Evolutionary conservation across 2,329 filamentous ascomycete species (phyloP).

Genomic region (Cercospora zeae-maydis): DNA sequence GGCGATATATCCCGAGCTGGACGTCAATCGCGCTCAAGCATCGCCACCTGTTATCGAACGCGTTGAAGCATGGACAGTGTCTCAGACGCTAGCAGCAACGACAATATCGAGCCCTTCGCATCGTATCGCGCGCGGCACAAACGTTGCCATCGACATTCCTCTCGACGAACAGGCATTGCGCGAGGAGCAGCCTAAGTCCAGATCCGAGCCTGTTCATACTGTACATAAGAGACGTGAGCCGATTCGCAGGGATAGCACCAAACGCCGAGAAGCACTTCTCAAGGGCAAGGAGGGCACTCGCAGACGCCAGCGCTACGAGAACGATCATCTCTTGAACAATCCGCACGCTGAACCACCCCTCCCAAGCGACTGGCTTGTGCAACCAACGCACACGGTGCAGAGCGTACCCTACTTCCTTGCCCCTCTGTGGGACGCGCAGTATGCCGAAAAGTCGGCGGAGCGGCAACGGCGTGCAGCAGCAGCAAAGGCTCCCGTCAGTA

Average conservation of each 20-base stretch:
- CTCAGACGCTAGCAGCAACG: conserved; percentile 43
- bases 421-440: conserved; percentile 70
- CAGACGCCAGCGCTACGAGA: conserved; percentile 88
- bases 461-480: conserved; percentile 42
- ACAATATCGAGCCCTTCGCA: conserved; percentile 37
- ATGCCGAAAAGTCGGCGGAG: conserved; percentile 34
- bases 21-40: background rate
- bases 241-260: conserved; percentile 58
- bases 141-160: conserved; percentile 67
- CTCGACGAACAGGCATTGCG: conserved; percentile 57
- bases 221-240: conserved; percentile 53
- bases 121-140: conserved; percentile 48
- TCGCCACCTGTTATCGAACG: conserved; percentile 28
- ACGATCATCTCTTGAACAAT: conserved; percentile 83
- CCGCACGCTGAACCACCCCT: conserved; percentile 81
- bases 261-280: conserved; percentile 68
- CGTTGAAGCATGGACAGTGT: conserved; percentile 48
- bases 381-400: conserved; percentile 74
- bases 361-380: conserved; percentile 76
- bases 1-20: conserved; percentile 23
- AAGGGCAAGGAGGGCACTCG: conserved; percentile 90
- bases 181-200: conserved; percentile 27
- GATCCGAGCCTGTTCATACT: conserved; percentile 31
- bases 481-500: conserved; percentile 50
- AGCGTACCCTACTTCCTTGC: conserved; percentile 86